Base-by-base conservation (phyloP, 495 filamentous ascomycete genomes). In the Penicillium herquei region DNA sequence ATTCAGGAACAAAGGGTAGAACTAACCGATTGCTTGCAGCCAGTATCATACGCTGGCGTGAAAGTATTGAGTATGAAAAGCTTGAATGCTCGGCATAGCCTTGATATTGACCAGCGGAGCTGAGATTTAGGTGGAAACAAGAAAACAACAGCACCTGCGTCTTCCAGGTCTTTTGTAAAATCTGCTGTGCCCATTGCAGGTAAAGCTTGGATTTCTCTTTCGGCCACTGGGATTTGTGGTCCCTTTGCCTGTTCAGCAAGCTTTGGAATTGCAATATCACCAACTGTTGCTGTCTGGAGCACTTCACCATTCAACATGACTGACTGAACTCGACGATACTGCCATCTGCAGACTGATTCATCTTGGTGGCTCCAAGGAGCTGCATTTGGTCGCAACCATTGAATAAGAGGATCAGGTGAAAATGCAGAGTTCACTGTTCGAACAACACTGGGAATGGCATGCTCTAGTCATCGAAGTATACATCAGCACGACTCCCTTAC, bases 341-440 rank as follows among this genome's bases (percentile, higher is more conserved):
- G 63, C 68, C 68, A 71, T 54, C 52, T 58, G 16, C 30, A 50
- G 8, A 55, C 57, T 3, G 49, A 32, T 0, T 50, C 1, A 11
- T 62, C 44, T 12, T 52, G 41, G 1, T 47, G 39, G 18, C 41
- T 14, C 68, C 64, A 69, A 0, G 56, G 54, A 17, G 53, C n/a
- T n/a, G 62, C 66, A 51, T 43, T 52, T 4, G 66, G 68, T 2
- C 68, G 68, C 16, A 69, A 49, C 68, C 68, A 71, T 52, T 49
- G 52, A 21, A 69, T 67, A 21, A 71, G 42, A 1, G 66, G 66
- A 56, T 71, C 68, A 6, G 62, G 51, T n/a, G 64, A 58, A 32
- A 71, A 71, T 2, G 68, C 59, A 12, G 57, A 51, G 30, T 55
- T 60, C 13, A 71, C 53, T 8, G 68, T 71, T 41, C 59, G 49